A percentile compares a stretch with the other conserved stretches of the same genome.
These are phyloP conservation scores for Ustilago loliicola DNA, from an alignment of 1,284 basidiomycete genomes.

Conservation along the genomic window DNA sequence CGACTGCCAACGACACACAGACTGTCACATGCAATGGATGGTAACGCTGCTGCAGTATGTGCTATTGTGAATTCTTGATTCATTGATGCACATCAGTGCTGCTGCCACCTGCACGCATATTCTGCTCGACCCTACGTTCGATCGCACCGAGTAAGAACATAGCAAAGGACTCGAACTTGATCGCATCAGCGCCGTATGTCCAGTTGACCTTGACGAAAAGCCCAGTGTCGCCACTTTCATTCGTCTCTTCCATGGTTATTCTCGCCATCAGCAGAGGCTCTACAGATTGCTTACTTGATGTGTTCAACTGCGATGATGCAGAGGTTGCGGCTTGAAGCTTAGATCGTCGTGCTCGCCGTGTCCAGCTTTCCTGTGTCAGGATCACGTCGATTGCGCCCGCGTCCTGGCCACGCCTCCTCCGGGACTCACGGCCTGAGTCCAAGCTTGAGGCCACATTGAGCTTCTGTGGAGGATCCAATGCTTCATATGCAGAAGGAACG, in stretches of 20 bases:
- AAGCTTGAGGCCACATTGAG: background rate
- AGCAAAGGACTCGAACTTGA: constrained; percentile 49
- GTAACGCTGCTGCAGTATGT: background rate
- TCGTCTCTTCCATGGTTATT: constrained; percentile 14
- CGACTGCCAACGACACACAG: background rate
- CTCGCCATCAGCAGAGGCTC: constrained; percentile 26
- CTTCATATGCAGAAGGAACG: constrained; percentile 4
- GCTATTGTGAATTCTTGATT: background rate
- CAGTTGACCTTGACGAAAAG: constrained; percentile 27
- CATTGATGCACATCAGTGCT: background rate
- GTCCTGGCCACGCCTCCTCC: background rate
- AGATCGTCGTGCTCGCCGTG: constrained; percentile 29
- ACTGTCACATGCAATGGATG: background rate
- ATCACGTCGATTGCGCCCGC: constrained; percentile 16
- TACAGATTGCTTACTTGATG: background rate
- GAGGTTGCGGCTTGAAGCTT: constrained; percentile 7
- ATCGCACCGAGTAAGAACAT: constrained; percentile 36
- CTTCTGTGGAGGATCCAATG: background rate
- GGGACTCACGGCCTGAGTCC: background rate
- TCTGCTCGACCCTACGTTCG: constrained; percentile 9
- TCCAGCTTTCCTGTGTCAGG: constrained; percentile 29
- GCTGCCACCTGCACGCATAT: background rate
- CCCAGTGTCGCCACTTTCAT: constrained; percentile 9
- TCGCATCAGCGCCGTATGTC: constrained; percentile 29
- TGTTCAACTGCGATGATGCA: background rate